Evolutionary conservation across 805 yeast species (phyloP), one percentile per base, ranked within the genome.

Genomic region (Teunomyces atbi): DNA sequence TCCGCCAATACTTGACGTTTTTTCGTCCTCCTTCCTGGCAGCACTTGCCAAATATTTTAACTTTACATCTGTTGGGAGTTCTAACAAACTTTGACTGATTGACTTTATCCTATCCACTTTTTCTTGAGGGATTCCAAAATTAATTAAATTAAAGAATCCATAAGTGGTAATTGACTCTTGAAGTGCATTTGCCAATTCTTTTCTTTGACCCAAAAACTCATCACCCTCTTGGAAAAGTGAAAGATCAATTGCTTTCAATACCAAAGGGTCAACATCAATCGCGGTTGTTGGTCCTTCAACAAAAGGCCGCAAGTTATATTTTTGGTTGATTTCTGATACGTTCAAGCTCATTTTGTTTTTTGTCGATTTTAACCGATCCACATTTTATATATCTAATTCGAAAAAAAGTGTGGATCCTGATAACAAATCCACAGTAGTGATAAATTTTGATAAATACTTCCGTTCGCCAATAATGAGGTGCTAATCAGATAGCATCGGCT

Each of bases 1-100:
- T 6, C 75, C 76, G 0, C 81, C 80, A 10, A 67, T 50, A 6
- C 16, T 33, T 11, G 45, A 15, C 4, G 47, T 26, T 35, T 49
- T 49, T 18, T 49, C 52, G 38, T 39, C 40, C 33, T 49, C 52
- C 5, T 47, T 44, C 26, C 33, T 49, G 40, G 47, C 42, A 4
- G 52, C 50, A 18, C 52, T 49, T 10, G 52, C 49, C 40, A 49
- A 42, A 15, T 36, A 46, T 19, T 44, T 36, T 15, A 36, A 36
- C 30, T 49, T 44, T n/a, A 39, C 44, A 11, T 49, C 52, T 1
- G 27, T 34, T 2, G 50, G 45, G 13, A 49, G 38, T 28, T 49
- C 50, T n/a, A 48, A 46, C 11, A 49, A 15, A 3, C 45, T 35
- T 42, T 49, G 52, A 11, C 50, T 49, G 30, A 41, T 41, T 2